These are phyloP conservation scores for Candida krabiensis DNA, from an alignment of 805 yeast species.

Conservation along the genomic window DNA sequence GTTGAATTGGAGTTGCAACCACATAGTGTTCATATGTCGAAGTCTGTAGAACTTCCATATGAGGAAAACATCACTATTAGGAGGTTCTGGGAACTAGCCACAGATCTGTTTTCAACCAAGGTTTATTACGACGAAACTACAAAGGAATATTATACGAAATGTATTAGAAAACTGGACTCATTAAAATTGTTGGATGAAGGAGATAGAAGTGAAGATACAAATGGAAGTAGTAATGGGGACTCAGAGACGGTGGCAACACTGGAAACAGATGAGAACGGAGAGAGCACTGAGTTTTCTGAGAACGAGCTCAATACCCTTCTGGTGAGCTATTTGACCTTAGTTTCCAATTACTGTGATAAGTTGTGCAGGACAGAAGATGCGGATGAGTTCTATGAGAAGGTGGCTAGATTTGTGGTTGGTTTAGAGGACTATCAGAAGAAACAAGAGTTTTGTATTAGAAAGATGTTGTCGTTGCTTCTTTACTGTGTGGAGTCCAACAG, in stretches of 20 bases:
- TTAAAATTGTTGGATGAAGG: conserved; percentile 7
- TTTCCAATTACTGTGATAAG: conserved; percentile 29
- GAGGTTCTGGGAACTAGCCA: conserved; percentile 34
- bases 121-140: conserved; percentile 26
- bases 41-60: conserved; percentile 18
- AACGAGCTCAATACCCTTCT: conserved; percentile 35
- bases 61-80: conserved; percentile 27
- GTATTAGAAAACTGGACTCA: conserved; percentile 9
- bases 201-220: conserved; percentile 1
- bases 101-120: conserved; percentile 30
- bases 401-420: conserved; percentile 27
- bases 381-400: conserved; percentile 26
- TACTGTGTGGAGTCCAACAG: conserved; percentile 28
- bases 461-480: conserved; percentile 46
- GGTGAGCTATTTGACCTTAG: conserved; percentile 33
- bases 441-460: conserved; percentile 47
- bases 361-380: conserved; percentile 19
- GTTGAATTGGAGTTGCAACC: no score
- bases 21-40: no score
- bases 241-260: conserved; percentile 3
- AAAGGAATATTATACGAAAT: conserved; percentile 22
- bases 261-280: conserved; percentile 9
- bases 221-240: conserved; percentile 3
- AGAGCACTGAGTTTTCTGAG: conserved; percentile 22
- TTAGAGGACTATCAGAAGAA: conserved; percentile 35